phyloP scores from a whole-genome alignment of 768 basidiomycete species.

The Tricholoma matsutake region DNA sequence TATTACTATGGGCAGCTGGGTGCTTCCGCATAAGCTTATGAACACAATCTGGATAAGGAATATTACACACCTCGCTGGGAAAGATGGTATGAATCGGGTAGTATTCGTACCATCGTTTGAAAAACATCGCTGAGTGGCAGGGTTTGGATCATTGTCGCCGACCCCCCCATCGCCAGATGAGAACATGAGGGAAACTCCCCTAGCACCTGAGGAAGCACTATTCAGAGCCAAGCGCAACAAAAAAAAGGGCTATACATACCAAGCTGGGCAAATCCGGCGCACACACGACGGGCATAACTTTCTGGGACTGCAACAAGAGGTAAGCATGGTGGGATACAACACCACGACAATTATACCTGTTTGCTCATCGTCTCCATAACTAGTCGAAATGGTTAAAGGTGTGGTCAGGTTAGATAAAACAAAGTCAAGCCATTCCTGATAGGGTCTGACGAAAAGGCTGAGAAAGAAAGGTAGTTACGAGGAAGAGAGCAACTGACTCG shows the following conservation, averaged over 20 bases:
- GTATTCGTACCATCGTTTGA: conserved; percentile 56
- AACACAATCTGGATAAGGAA: neutral
- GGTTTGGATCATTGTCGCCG: conserved; percentile 56
- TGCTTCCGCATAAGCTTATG: neutral
- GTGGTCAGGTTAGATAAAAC: conserved; percentile 42
- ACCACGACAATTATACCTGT: conserved; percentile 40
- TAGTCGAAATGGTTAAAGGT: conserved; percentile 66
- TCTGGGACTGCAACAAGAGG: conserved; percentile 43
- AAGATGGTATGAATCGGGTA: conserved; percentile 52
- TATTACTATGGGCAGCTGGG: conserved; percentile 49
- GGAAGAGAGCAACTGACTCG: conserved; percentile 20
- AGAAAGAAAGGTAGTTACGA: neutral
- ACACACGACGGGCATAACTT: conserved; percentile 55
- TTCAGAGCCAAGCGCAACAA: neutral
- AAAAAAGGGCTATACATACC: conserved; percentile 30
- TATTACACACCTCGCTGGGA: conserved; percentile 52
- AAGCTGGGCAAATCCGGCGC: conserved; percentile 60
- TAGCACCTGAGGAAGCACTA: conserved; percentile 42
- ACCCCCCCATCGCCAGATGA: conserved; percentile 69
- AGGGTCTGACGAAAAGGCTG: conserved; percentile 17
- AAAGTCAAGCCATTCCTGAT: conserved; percentile 57
- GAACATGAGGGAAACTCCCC: conserved; percentile 64
- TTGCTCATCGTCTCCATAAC: conserved; percentile 73
- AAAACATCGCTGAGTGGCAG: conserved; percentile 49
- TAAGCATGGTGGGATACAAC: neutral